These are phyloP conservation scores for Kuraishia cidri DNA, from an alignment of 805 yeast genomes.

Conservation along the genomic window DNA sequence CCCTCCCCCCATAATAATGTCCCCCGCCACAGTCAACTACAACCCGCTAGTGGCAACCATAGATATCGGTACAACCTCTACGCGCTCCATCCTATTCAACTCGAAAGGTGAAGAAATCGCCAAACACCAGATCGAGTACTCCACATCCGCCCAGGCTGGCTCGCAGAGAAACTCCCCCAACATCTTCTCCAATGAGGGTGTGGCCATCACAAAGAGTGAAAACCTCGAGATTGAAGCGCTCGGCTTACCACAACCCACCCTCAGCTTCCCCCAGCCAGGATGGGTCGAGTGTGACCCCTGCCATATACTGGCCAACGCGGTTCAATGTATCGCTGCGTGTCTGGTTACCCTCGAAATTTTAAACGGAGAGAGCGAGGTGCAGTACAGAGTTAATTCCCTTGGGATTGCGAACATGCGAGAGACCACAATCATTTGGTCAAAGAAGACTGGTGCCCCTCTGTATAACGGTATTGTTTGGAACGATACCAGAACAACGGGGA, in stretches of 20 bases:
- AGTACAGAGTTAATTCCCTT: slow-evolving; percentile 59
- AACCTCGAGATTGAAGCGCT: slow-evolving; percentile 56
- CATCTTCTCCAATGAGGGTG: slow-evolving; percentile 68
- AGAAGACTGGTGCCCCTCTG: slow-evolving; percentile 72
- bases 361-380: slow-evolving; percentile 31
- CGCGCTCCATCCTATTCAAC: slow-evolving; percentile 77
- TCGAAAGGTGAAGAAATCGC: slow-evolving; percentile 71
- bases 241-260: slow-evolving; percentile 54
- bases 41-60: slow-evolving; percentile 55
- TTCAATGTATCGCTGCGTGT: slow-evolving; percentile 69
- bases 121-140: slow-evolving; percentile 84
- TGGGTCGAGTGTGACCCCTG: slow-evolving; percentile 94
- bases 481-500: slow-evolving; percentile 76
- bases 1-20: too few species aligned
- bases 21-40: too few species aligned
- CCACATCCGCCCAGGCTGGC: slow-evolving; percentile 34
- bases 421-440: slow-evolving; percentile 85
- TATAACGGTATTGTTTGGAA: slow-evolving; percentile 94
- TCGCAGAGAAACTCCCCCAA: slow-evolving; percentile 29
- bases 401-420: slow-evolving; percentile 97
- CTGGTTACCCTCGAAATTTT: slow-evolving; percentile 45
- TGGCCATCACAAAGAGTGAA: slow-evolving; percentile 47
- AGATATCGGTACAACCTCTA: slow-evolving; percentile 89
- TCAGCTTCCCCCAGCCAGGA: slow-evolving; percentile 72
- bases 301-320: slow-evolving; percentile 71